Evolutionary conservation across 306 rosid genomes (phyloP), one percentile per base, ranked within the genome.

Genomic region (Castanea mollissima): DNA sequence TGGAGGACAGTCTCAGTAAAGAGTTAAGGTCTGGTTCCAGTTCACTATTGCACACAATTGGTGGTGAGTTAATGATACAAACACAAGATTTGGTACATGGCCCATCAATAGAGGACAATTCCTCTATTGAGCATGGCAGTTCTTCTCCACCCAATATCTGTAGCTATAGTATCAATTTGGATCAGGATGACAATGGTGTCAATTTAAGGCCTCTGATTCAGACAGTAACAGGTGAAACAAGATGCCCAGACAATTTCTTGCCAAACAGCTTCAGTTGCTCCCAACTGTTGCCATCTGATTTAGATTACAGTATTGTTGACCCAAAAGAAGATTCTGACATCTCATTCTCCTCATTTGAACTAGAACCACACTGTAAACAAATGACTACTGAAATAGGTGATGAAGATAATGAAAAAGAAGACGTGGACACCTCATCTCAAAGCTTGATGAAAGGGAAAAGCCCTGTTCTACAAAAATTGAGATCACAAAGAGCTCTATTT

Each of bases 401-500:
- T 44, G 74, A 75, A 29, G 41, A 79, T 55, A 41, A 62, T 75
- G 55, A 64, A 55, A 71, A 55, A n/a, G 76, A 84, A 55, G 76
- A 75, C 35, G 4, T 31, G 58, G 72, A 71, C 35, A 65, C 35
- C 12, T 15, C 69, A 21, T 74, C 46, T 71, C 80, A 71, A 63
- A 64, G 72, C 58, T 71, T 29, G 13, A 67, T 29, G 74, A 29
- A 62, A 49, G 62, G 73, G 23, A 76, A 21, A 56, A 72, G 44
- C 55, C 83, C 70, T 14, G 63, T 74, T 64, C 23, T 63, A 64
- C 75, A 64, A 25, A 80, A 80, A 29, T 27, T 72, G 69, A 77
- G 77, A 59, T 46, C 73, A 23, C 82, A 77, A 74, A 80, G 52
- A 58, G 82, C 79, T 29, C 62, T 73, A 59, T 58, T 73, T 34